A percentile compares a stretch with the other conserved stretches of the same genome.
phyloP scores from a whole-genome alignment of 495 filamentous ascomycete species.

The Paragyromitra xinjiangensis region DNA sequence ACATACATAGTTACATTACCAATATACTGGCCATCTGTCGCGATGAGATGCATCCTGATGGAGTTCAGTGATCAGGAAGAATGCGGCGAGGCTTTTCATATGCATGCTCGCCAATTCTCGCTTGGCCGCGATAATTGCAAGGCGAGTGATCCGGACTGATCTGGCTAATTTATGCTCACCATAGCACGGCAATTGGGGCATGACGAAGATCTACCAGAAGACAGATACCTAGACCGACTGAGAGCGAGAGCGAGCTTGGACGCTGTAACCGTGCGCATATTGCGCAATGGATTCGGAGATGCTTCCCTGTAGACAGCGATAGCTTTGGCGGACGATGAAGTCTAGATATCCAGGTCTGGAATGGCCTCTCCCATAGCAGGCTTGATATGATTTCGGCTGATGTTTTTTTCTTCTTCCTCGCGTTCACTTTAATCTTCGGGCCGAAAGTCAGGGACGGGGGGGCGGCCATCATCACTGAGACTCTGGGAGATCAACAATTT shows the following conservation, averaged over 20 bases:
- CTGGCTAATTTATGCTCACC: conserved; percentile 39
- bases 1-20: conserved; percentile 11
- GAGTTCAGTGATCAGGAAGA: conserved; percentile 24
- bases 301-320: background rate
- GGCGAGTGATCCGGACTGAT: conserved; percentile 21
- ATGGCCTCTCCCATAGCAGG: background rate
- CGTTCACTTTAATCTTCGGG: conserved; percentile 27
- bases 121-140: conserved; percentile 17
- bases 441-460: conserved; percentile 24
- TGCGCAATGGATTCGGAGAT: conserved; percentile 35
- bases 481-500: conserved; percentile 42
- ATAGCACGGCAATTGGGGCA: conserved; percentile 47
- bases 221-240: background rate
- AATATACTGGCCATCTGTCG: conserved; percentile 20
- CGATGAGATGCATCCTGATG: conserved; percentile 30
- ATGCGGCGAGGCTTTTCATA: conserved; percentile 23
- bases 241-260: conserved; percentile 24
- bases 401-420: conserved; percentile 3
- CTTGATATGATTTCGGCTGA: conserved; percentile 16
- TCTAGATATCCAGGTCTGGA: conserved; percentile 9
- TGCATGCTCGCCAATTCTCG: conserved; percentile 6
- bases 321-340: background rate
- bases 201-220: conserved; percentile 40
- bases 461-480: conserved; percentile 11
- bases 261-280: conserved; percentile 50